A percentile compares a stretch with the other conserved stretches of the same genome.
Conservation (phyloP, 371 early-diverging fungal genomes). For the Mucor saturninus region DNA sequence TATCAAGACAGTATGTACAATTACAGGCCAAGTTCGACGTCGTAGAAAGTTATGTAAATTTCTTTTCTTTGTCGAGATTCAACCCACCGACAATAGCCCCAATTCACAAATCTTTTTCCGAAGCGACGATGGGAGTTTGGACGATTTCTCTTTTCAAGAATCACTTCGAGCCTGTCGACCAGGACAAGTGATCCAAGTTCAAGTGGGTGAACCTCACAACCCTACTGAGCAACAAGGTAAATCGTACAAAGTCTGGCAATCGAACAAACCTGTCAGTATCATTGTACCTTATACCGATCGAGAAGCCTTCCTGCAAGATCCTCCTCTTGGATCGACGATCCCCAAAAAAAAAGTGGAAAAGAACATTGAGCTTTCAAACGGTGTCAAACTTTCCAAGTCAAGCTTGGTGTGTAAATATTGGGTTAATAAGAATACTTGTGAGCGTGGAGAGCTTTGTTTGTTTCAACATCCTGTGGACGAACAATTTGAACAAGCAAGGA, state of each 20-base stretch:
- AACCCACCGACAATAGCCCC: slow-evolving; percentile 18
- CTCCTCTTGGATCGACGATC: slow-evolving; percentile 40
- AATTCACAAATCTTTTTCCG: slow-evolving; percentile 57
- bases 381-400: slow-evolving; percentile 4
- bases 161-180: slow-evolving; percentile 33
- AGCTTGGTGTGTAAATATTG: slow-evolving; percentile 53
- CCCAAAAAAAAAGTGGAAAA: slow-evolving; percentile 12
- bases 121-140: slow-evolving; percentile 46
- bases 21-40: slow-evolving; percentile 53
- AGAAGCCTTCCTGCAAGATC: slow-evolving; percentile 47
- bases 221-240: slow-evolving; percentile 35
- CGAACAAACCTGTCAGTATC: slow-evolving; percentile 37
- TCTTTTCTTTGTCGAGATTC: slow-evolving; percentile 59
- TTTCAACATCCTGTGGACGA: slow-evolving; percentile 53
- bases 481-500: slow-evolving; percentile 31
- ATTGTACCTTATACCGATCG: slow-evolving; percentile 31
- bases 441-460: slow-evolving; percentile 40
- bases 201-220: slow-evolving; percentile 40
- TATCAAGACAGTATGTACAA: slow-evolving; percentile 1
- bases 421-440: slow-evolving; percentile 59
- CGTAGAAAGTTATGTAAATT: slow-evolving; percentile 48
- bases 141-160: slow-evolving; percentile 34
- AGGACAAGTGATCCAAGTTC: slow-evolving; percentile 39
- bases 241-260: slow-evolving; percentile 52
- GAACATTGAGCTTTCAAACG: background rate